Base-by-base conservation (phyloP, 257 asterid genomes). In the Lavandula angustifolia region DNA sequence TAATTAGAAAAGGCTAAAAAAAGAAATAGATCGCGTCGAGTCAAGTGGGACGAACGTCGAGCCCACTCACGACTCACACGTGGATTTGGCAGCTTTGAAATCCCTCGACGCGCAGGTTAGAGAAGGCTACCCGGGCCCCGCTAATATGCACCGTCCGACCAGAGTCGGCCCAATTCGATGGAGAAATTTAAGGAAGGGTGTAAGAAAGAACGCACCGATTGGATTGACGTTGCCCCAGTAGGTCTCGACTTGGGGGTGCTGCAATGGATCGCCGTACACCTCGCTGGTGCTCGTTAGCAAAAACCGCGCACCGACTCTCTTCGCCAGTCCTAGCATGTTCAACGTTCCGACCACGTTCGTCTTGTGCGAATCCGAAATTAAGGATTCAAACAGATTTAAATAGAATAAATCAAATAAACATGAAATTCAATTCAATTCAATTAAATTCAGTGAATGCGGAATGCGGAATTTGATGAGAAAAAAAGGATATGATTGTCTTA, bases 171-270 rank as follows among this genome's bases (percentile, higher is more conserved):
- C 3, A n/a, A 42, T 43, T 44, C 54, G 16, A 11, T 4, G 7
- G 5, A 5, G 8, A 37, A 6, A 33, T 33, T 33, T 37, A 0
- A 7, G 7, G 7, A 37, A 7, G 12, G 0, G 0, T 47, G 11
- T 4, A 7, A 11, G 27, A 12, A 7, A 48, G 3, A 14, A 32
- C 81, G 1, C 5, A 89, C 99, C 99, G 64, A 92, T 92, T n/a
- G 99, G 99, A 65, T 92, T 92, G 57, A 92, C 99, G 62, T 92
- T 92, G 64, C 99, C 99, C 99, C 99, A 92, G 81, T 92, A 92
- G 13, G 98, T 89, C 62, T 92, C 98, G 17, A 85, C 90, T 33
- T 92, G 98, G 0, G 98, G 98, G 75, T 92, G 98, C 38, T 92
- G 89, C 60, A 92, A 42, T 0, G 98, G 98, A 72, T 92, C 98